phyloP scores from a whole-genome alignment of 768 basidiomycete species.

The Asterophora lycoperdoides region DNA sequence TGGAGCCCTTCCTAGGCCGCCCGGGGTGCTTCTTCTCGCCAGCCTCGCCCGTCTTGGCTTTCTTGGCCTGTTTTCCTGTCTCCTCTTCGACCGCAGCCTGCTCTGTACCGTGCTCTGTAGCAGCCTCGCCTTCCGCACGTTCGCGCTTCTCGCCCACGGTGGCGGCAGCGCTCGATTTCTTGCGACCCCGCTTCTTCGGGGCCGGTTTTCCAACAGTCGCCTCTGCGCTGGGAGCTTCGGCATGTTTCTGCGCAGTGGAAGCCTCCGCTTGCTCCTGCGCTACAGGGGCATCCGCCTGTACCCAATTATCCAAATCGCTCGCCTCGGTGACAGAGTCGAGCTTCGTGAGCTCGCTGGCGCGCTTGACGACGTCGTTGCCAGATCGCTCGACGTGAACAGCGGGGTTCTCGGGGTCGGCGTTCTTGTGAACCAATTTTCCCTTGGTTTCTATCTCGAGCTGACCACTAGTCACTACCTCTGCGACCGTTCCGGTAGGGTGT shows the following conservation, averaged over 20 bases:
- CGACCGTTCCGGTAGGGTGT: conserved; percentile 22
- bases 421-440: conserved; percentile 26
- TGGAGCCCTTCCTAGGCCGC: conserved; percentile 16
- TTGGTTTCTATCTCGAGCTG: conserved; percentile 25
- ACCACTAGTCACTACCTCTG: conserved; percentile 20
- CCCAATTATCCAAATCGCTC: neutral
- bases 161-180: conserved; percentile 11
- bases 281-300: no score
- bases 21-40: conserved; percentile 16
- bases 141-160: conserved; percentile 11
- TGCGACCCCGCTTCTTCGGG: conserved; percentile 10
- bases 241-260: neutral
- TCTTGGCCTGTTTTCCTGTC: conserved; percentile 21
- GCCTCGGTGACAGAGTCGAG: conserved; percentile 5
- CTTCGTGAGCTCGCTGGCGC: conserved; percentile 25
- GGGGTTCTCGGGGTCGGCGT: conserved; percentile 23
- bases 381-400: conserved; percentile 24
- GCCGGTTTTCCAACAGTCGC: neutral
- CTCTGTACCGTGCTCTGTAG: conserved; percentile 5
- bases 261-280: conserved; percentile 2
- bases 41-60: conserved; percentile 14
- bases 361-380: conserved; percentile 27
- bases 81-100: conserved; percentile 16
- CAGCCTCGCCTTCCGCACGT: conserved; percentile 6
- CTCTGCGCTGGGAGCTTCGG: neutral